Percentiles rank a stretch among this genome's conserved stretches.
phyloP scores from a whole-genome alignment of 192 early-diverging fungal genomes.

The Coemansia sp. region DNA sequence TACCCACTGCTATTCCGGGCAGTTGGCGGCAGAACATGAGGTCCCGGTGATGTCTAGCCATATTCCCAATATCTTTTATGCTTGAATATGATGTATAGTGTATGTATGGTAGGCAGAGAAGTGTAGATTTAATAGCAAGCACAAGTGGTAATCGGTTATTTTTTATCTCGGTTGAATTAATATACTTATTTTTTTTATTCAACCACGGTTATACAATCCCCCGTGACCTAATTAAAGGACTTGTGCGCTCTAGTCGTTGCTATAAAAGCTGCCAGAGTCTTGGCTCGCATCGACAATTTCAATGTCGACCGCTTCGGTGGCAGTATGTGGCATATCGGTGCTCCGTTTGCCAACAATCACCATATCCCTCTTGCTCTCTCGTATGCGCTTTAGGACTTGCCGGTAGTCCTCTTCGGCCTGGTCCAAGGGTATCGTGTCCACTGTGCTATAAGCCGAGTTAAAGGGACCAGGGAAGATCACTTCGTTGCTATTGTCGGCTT shows the following conservation, averaged over 20 bases:
- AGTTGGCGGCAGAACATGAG: constrained; percentile 94
- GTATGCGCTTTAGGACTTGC: constrained; percentile 32
- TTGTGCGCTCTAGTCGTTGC: constrained; percentile 10
- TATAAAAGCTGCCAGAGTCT: constrained; percentile 32
- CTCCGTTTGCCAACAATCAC: constrained; percentile 27
- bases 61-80: constrained; percentile 19
- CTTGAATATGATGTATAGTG: background rate
- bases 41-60: constrained; percentile 87
- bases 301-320: constrained; percentile 13
- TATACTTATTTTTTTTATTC: background rate
- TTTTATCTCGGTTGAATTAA: background rate
- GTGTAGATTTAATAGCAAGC: background rate
- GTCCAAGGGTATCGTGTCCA: constrained; percentile 43
- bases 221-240: background rate
- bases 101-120: too few species aligned
- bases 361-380: constrained; percentile 23
- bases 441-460: constrained; percentile 40
- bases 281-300: constrained; percentile 27
- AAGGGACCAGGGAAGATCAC: constrained; percentile 35
- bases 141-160: background rate
- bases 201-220: constrained; percentile 2
- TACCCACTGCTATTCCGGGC: constrained; percentile 73
- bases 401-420: constrained; percentile 47
- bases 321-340: constrained; percentile 17
- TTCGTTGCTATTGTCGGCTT: constrained; percentile 16